Conservation (phyloP, 2,329 filamentous ascomycete genomes). For the Aspergillus pseudoglaucus region DNA sequence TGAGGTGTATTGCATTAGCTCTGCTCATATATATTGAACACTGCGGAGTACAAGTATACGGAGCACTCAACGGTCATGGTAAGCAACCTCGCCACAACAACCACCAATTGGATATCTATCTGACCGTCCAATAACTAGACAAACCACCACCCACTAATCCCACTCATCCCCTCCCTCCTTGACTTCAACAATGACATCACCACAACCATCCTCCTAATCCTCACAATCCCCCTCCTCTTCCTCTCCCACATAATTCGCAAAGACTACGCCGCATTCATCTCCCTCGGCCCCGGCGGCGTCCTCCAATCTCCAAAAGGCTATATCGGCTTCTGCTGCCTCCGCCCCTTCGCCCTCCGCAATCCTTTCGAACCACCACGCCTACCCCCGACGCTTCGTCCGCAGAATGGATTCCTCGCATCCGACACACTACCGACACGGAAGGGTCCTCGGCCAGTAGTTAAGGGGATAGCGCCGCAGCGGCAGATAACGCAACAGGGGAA, state of each 20-base stretch:
- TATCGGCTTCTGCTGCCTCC: constrained; percentile 64
- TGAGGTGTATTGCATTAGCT: no score
- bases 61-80: background rate
- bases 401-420: constrained; percentile 14
- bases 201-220: constrained; percentile 4
- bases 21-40: no score
- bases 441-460: background rate
- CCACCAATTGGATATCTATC: no score
- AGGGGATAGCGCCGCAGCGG: background rate
- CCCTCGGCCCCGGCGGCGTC: constrained; percentile 73
- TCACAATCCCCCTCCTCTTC: constrained; percentile 41
- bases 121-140: background rate
- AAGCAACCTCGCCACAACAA: background rate
- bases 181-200: background rate
- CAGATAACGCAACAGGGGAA: background rate
- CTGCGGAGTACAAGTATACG: background rate
- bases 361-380: constrained; percentile 56
- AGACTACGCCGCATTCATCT: constrained; percentile 63
- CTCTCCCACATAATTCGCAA: constrained; percentile 55
- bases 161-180: background rate
- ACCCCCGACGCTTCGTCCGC: constrained; percentile 47
- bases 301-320: constrained; percentile 69
- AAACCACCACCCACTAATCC: background rate
- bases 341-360: constrained; percentile 64
- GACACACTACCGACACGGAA: background rate